phyloP scores from a whole-genome alignment of 176 grass and related monocot species.

The Ensete glaucum region DNA sequence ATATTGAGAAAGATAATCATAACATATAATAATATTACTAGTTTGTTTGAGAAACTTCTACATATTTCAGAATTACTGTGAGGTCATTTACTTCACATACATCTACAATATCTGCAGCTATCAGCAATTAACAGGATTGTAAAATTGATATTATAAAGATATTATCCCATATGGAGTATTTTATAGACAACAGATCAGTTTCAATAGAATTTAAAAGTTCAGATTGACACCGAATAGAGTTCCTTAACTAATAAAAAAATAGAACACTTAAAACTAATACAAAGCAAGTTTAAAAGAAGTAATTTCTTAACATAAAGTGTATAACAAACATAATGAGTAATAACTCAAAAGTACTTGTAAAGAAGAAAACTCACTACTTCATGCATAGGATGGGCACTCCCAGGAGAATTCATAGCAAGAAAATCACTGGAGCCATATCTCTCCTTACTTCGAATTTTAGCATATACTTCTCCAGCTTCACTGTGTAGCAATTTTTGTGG shows the following conservation, averaged over 20 bases:
- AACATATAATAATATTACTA: background rate
- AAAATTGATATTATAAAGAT: background rate
- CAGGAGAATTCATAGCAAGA: conserved; percentile 36
- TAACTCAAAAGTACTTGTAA: background rate
- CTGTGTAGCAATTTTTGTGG: conserved; percentile 38
- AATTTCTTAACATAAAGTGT: background rate
- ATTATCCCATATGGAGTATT: background rate
- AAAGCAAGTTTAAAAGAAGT: background rate
- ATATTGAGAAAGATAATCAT: background rate
- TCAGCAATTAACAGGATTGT: background rate
- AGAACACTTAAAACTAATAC: background rate
- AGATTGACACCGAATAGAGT: background rate
- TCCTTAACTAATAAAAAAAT: background rate
- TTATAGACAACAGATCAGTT: background rate
- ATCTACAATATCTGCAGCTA: background rate
- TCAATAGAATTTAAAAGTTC: background rate
- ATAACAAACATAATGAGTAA: background rate
- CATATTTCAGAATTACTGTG: background rate
- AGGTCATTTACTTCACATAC: background rate
- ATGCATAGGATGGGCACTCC: conserved; percentile 50
- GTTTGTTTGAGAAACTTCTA: background rate
- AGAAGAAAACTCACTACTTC: conserved; percentile 26
- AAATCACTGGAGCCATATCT: conserved; percentile 44
- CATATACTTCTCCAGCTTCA: conserved; percentile 37
- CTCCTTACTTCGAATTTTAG: conserved; percentile 42